Percentiles rank a stretch among this genome's conserved stretches.
phyloP scores from a whole-genome alignment of 768 basidiomycete species.

The Podaxis sp. region DNA sequence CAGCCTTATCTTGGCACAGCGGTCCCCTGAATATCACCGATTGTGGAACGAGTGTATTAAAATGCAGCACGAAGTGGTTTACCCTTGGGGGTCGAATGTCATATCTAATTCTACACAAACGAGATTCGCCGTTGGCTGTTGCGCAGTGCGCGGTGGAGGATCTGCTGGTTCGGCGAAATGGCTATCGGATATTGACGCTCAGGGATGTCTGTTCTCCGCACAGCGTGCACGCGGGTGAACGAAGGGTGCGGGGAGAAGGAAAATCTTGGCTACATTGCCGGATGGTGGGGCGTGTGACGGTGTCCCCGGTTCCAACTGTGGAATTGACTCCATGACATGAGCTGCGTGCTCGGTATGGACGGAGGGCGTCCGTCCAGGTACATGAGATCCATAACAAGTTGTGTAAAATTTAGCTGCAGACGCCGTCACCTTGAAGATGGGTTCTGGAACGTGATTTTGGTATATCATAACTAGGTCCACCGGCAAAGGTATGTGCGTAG shows the following conservation, averaged over 20 bases:
- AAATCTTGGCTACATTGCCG: neutral
- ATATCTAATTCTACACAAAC: neutral
- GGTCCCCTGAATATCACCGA: too few relatives aligned
- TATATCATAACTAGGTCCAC: constrained; percentile 94
- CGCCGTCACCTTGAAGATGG: constrained; percentile 60
- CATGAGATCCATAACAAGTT: constrained; percentile 69
- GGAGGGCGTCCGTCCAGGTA: constrained; percentile 58
- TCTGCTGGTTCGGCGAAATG: neutral
- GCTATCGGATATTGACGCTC: neutral
- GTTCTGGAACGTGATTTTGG: constrained; percentile 64
- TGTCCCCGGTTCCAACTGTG: neutral
- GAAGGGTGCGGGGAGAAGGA: neutral
- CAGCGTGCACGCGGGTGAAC: neutral
- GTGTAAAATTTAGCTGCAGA: neutral
- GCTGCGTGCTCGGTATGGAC: neutral
- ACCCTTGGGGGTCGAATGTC: too few relatives aligned
- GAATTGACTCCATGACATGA: neutral
- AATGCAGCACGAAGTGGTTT: too few relatives aligned
- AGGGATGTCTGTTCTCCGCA: neutral
- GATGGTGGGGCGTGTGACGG: too few relatives aligned
- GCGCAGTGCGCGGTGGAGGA: neutral
- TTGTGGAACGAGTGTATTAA: too few relatives aligned
- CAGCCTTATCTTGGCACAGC: too few relatives aligned
- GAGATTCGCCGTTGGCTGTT: neutral
- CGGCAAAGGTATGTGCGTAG: constrained; percentile 88